phyloP scores from a whole-genome alignment of 352 stramenopile genomes.

The Globisporangium heterothallicum region DNA sequence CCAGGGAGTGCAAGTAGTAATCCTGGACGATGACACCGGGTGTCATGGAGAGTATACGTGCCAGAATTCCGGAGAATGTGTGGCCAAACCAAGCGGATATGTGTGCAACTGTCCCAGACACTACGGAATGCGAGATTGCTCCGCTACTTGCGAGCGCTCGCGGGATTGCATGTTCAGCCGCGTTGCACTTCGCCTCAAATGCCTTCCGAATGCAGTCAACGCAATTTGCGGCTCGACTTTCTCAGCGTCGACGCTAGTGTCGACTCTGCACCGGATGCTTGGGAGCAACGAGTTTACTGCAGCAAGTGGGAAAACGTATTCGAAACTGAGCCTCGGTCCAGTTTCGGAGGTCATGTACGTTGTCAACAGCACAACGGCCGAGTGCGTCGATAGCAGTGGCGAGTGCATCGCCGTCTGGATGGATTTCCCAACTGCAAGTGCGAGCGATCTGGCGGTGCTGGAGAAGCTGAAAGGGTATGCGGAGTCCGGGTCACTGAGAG shows the following conservation, averaged over 20 bases:
- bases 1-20: slow-evolving; percentile 38
- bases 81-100: slow-evolving; percentile 18
- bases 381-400: slow-evolving; percentile 22
- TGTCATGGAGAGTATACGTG: slow-evolving; percentile 57
- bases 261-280: slow-evolving; percentile 56
- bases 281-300: slow-evolving; percentile 24
- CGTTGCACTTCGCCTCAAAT: slow-evolving; percentile 34
- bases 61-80: slow-evolving; percentile 36
- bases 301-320: slow-evolving; percentile 29
- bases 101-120: slow-evolving; percentile 39
- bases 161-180: slow-evolving; percentile 50
- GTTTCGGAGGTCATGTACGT: slow-evolving; percentile 46
- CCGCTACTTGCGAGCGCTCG: slow-evolving; percentile 26
- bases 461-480: slow-evolving; percentile 50
- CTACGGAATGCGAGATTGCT: slow-evolving; percentile 61
- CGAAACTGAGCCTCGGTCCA: slow-evolving; percentile 26
- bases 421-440: slow-evolving; percentile 29
- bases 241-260: slow-evolving; percentile 27
- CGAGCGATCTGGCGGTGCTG: slow-evolving; percentile 22
- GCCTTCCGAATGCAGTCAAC: slow-evolving; percentile 11
- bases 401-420: slow-evolving; percentile 35
- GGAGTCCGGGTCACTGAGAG: slow-evolving; percentile 38
- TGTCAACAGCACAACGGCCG: slow-evolving; percentile 37
- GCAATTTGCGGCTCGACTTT: slow-evolving; percentile 40
- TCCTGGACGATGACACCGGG: slow-evolving; percentile 66